phyloP scores from a whole-genome alignment of 306 rosid genomes.

The Ormosia emarginata region DNA sequence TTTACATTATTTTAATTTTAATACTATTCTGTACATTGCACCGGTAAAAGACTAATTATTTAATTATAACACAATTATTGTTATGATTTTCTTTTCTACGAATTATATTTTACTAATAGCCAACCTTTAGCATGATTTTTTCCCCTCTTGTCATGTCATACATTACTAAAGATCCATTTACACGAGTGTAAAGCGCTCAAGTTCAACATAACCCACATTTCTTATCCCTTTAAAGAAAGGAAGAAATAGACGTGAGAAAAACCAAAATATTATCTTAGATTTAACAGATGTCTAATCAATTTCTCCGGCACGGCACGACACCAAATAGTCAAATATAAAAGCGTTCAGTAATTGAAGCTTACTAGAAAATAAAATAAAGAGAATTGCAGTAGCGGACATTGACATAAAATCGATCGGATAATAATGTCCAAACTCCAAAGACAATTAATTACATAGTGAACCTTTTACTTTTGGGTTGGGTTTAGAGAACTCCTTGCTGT shows the following conservation, averaged over 20 bases:
- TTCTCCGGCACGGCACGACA: background rate
- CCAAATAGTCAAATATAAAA: background rate
- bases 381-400: background rate
- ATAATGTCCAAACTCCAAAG: background rate
- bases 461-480: slow-evolving; percentile 30
- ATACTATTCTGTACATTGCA: too few species aligned
- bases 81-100: too few species aligned
- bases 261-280: background rate
- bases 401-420: background rate
- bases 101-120: too few species aligned
- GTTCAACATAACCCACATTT: background rate
- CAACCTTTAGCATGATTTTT: too few species aligned
- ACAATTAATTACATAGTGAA: background rate
- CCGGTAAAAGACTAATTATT: too few species aligned
- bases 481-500: slow-evolving; percentile 29
- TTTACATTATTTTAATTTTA: too few species aligned
- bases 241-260: background rate
- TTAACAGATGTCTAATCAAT: background rate
- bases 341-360: background rate
- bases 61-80: too few species aligned
- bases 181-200: background rate
- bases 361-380: background rate
- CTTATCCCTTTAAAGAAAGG: background rate
- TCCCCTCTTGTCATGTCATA: background rate
- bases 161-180: background rate